Base-by-base conservation (phyloP, 371 early-diverging fungal genomes). In the Mucor sp. region DNA sequence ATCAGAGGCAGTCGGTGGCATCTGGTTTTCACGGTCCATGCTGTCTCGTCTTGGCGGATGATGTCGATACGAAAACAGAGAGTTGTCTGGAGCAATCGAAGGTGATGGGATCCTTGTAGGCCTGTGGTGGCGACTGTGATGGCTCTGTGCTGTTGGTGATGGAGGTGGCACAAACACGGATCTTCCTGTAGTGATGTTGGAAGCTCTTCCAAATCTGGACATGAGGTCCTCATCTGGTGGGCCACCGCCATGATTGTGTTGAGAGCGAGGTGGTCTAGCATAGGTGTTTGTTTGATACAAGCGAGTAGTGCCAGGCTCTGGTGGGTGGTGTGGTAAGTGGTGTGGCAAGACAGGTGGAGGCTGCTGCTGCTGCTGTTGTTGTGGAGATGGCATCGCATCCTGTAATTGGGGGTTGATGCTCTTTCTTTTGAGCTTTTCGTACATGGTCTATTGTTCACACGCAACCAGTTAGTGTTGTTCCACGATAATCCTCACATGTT, bases 361-460 rank as follows among this genome's bases (percentile, higher is more conserved):
- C 41, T 41, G 37, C 30, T 19, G 64, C 6, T 15, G 53, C 28
- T 44, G 37, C 32, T 19, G 64, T 17, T 15, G 53, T 41, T 44
- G 64, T 11, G 28, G 47, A 1, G 41, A 39, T 53, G n/a, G 23
- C 6, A 28, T 55, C 3, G 41, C n/a, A 21, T 39, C 21, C 47
- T 76, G 73, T 12, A 76, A 67, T 35, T 60, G 75, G 0, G 77
- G 68, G 33, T 71, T 75, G 50, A 88, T 66, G 1, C 78, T 72
- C 60, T 80, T 73, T 30, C 89, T 68, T 64, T 85, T 89, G 14
- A 88, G 73, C 28, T 85, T 85, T 56, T 89, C 90, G 61, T 89
- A 88, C 74, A 89, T 75, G 2, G 60, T 32, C 86, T 89, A 66
- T 11, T 70, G 19, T 57, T 11, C 1, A 28, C 23, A 3, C 4